Conservation (phyloP, 306 rosid genomes). For the Hylodesmum podocarpum region DNA sequence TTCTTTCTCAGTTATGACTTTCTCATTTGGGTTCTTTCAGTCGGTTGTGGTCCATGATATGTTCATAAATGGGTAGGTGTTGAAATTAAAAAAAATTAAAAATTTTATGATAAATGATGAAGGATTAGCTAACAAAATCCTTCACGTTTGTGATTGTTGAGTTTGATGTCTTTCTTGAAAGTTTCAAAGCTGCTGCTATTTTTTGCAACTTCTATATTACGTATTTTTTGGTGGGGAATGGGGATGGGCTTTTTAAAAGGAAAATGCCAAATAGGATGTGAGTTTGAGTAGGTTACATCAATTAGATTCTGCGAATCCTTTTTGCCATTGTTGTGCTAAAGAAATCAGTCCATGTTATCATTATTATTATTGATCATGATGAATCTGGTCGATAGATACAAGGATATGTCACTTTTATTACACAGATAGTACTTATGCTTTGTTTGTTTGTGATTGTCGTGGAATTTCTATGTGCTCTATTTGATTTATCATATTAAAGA, state of each 20-base stretch:
- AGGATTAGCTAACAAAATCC: background rate
- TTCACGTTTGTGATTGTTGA: background rate
- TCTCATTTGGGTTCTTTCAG: background rate
- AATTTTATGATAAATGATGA: background rate
- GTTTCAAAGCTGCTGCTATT: background rate
- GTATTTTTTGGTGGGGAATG: background rate
- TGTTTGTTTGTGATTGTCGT: constrained; percentile 11
- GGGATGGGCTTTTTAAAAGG: background rate
- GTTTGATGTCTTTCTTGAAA: background rate
- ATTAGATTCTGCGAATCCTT: background rate
- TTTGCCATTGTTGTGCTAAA: background rate
- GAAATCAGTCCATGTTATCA: background rate
- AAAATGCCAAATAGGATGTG: background rate
- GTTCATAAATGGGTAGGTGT: background rate
- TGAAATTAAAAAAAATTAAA: background rate
- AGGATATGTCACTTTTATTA: background rate
- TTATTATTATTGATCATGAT: background rate
- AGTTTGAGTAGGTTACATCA: background rate
- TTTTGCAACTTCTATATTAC: background rate
- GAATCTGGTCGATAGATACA: background rate
- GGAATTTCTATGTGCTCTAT: background rate
- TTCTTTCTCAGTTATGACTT: background rate
- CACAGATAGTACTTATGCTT: background rate
- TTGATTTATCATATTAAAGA: background rate
- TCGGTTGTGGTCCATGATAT: constrained; percentile 7